phyloP scores from a whole-genome alignment of 257 asterid genomes.

The Gentiana dahurica region DNA sequence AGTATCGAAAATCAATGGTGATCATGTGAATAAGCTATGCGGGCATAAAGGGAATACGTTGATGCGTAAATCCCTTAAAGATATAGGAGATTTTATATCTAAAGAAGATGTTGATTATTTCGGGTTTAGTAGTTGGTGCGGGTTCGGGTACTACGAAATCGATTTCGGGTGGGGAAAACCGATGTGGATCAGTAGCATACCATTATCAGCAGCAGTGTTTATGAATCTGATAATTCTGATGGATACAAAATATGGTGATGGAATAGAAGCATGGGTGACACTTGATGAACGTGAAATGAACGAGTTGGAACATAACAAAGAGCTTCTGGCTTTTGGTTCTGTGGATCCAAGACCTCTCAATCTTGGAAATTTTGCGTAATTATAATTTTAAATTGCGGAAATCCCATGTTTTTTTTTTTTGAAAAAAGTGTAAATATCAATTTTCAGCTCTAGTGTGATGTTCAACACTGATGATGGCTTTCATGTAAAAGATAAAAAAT shows the following conservation, averaged over 20 bases:
- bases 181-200: conserved; percentile 49
- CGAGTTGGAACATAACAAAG: conserved; percentile 27
- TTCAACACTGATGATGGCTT: no score
- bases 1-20: conserved; percentile 29
- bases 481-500: no score
- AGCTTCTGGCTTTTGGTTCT: conserved; percentile 25
- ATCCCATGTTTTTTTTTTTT: no score
- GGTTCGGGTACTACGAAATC: conserved; percentile 50
- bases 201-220: conserved; percentile 34
- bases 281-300: conserved; percentile 59
- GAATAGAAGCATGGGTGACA: conserved; percentile 89
- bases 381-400: no score
- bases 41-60: conserved; percentile 27
- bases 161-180: conserved; percentile 92
- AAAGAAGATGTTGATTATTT: conserved; percentile 30
- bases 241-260: conserved; percentile 47
- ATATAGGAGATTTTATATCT: conserved; percentile 36
- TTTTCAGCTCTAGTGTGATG: no score
- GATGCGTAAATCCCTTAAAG: conserved; percentile 35
- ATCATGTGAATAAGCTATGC: conserved; percentile 28
- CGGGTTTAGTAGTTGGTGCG: conserved; percentile 75
- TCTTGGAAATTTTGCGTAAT: background rate
- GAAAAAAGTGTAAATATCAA: no score
- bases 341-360: conserved; percentile 47
- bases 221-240: conserved; percentile 47